A percentile compares a stretch with the other conserved stretches of the same genome.
Evolutionary conservation across 805 yeast species (phyloP).

Genomic region (Yamadazyma phyllophila): DNA sequence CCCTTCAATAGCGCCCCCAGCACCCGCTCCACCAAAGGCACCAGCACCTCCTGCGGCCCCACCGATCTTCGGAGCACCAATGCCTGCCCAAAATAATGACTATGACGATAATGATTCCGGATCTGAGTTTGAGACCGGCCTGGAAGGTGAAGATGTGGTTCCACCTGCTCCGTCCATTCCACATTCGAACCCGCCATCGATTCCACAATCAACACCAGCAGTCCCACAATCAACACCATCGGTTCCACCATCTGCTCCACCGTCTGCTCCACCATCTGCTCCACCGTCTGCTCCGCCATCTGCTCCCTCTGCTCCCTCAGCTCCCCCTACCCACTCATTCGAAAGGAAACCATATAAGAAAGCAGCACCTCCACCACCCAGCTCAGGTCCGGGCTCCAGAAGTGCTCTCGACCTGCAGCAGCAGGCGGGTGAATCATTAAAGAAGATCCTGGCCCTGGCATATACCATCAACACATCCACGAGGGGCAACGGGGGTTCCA

Average conservation of each 20-base stretch:
- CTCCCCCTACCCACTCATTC: conserved; percentile 10
- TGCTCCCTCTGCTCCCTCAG: conserved; percentile 20
- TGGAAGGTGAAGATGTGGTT: conserved; percentile 25
- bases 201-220: conserved; percentile 10
- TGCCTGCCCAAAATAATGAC: conserved; percentile 4
- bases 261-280: conserved; percentile 25
- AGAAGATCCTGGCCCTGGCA: conserved; percentile 63
- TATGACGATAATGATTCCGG: background rate
- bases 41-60: conserved; percentile 29
- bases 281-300: conserved; percentile 23
- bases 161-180: conserved; percentile 34
- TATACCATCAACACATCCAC: conserved; percentile 52
- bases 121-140: conserved; percentile 10
- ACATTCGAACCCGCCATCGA: conserved; percentile 19
- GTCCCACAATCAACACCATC: conserved; percentile 36
- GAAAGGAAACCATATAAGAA: conserved; percentile 20
- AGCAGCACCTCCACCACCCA: conserved; percentile 35
- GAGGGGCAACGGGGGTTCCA: conserved; percentile 10
- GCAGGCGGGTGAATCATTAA: conserved; percentile 47
- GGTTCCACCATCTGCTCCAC: conserved; percentile 24
- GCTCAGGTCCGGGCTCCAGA: conserved; percentile 17
- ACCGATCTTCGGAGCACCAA: conserved; percentile 18
- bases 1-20: background rate
- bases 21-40: conserved; percentile 4
- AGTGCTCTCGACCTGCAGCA: conserved; percentile 39